phyloP scores from a whole-genome alignment of 768 basidiomycete genomes.

The Sutorius australiensis region DNA sequence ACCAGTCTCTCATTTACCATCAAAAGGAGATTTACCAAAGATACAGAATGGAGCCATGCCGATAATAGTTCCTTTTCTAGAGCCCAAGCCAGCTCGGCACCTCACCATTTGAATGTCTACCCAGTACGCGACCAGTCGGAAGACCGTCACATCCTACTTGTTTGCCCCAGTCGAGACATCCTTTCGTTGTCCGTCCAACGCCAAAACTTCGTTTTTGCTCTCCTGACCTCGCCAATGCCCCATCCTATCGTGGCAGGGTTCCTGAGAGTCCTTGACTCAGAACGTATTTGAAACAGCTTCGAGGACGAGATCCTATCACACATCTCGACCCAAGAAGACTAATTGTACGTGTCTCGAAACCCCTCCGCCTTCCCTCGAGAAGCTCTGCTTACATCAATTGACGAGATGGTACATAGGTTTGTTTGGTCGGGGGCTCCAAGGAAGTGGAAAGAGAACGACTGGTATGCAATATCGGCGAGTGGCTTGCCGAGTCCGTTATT shows the following conservation, averaged over 20 bases:
- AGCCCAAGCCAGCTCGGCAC: slow-evolving; percentile 34
- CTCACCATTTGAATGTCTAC: slow-evolving; percentile 38
- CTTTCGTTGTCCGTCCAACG: slow-evolving; percentile 54
- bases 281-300: slow-evolving; percentile 54
- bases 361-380: no score
- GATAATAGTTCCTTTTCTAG: slow-evolving; percentile 34
- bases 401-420: slow-evolving; percentile 36
- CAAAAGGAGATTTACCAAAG: slow-evolving; percentile 32
- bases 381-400: slow-evolving; percentile 20
- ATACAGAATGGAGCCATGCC: slow-evolving; percentile 10
- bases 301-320: slow-evolving; percentile 18
- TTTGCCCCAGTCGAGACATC: slow-evolving; percentile 44
- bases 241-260: slow-evolving; percentile 33
- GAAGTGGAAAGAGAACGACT: slow-evolving; percentile 91
- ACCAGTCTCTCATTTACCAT: slow-evolving; percentile 24
- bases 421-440: slow-evolving; percentile 80
- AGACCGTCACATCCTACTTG: slow-evolving; percentile 38
- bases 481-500: slow-evolving; percentile 54
- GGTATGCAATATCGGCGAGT: slow-evolving; percentile 67
- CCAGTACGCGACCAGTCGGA: background rate
- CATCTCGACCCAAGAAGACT: slow-evolving; percentile 46
- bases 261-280: slow-evolving; percentile 51
- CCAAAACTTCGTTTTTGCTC: slow-evolving; percentile 63
- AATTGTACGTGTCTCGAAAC: slow-evolving; percentile 38
- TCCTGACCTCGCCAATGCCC: slow-evolving; percentile 76